Conservation (phyloP, 768 basidiomycete species). For the Podaxis mareebaensis region DNA sequence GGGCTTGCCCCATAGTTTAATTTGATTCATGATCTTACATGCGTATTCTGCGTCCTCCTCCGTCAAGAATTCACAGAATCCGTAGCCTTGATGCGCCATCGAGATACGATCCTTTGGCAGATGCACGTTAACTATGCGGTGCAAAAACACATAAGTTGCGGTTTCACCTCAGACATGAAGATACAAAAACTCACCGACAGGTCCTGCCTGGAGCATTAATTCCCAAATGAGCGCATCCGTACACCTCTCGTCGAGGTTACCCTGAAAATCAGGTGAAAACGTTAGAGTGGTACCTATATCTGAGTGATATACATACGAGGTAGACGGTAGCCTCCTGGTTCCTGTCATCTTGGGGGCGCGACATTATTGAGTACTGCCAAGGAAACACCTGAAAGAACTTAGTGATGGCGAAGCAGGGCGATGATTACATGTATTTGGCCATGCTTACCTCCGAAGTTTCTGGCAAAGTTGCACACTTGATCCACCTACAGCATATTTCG, state of each 20-base stretch:
- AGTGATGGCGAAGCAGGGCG: not conserved
- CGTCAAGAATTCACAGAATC: constrained; percentile 98
- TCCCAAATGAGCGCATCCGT: constrained; percentile 96
- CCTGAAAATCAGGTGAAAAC: constrained; percentile 45
- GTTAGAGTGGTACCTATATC: constrained; percentile 3
- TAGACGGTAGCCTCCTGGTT: constrained; percentile 94
- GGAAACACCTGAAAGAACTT: not conserved
- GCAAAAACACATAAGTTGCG: not conserved
- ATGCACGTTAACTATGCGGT: constrained; percentile 84
- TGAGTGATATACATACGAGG: constrained; percentile 44
- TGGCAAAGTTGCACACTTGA: not conserved
- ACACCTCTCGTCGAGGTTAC: constrained; percentile 95
- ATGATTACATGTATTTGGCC: constrained; percentile 1
- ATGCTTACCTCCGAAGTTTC: not conserved
- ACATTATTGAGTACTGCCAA: constrained; percentile 38
- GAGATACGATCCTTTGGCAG: constrained; percentile 98
- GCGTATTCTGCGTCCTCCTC: constrained; percentile 99
- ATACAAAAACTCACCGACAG: constrained; percentile 72
- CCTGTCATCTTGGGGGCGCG: constrained; percentile 81
- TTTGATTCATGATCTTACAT: constrained; percentile 99
- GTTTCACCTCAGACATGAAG: not conserved
- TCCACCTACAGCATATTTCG: too few species aligned
- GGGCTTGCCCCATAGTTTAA: constrained; percentile 98
- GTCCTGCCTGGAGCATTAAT: constrained; percentile 98
- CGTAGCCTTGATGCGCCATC: constrained; percentile 98